Evolutionary conservation across 768 basidiomycete species (phyloP).

Genomic region (Russula griseocarnosa): DNA sequence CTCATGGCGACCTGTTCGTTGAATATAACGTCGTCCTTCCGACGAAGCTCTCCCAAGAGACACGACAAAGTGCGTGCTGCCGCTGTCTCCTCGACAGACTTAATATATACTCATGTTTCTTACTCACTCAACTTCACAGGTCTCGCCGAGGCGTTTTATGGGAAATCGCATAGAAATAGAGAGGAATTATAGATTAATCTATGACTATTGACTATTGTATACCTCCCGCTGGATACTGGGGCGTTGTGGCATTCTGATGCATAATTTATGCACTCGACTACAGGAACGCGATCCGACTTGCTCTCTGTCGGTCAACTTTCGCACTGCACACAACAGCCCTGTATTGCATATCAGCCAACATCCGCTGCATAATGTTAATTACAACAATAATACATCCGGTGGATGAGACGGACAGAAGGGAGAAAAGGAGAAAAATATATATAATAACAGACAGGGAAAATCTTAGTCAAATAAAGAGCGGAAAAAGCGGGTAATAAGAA

Average conservation of each 20-base stretch:
- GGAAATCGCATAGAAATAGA: conserved; percentile 25
- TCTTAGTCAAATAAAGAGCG: conserved; percentile 22
- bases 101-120: neutral
- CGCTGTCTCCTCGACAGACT: neutral
- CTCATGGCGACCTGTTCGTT: conserved; percentile 79
- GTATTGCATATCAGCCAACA: conserved; percentile 21
- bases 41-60: conserved; percentile 58
- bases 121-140: conserved; percentile 1
- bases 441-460: conserved; percentile 13
- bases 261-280: conserved; percentile 1
- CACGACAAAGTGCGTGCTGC: conserved; percentile 64
- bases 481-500: conserved; percentile 3
- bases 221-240: neutral
- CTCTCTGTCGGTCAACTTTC: neutral
- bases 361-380: conserved; percentile 26
- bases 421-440: neutral
- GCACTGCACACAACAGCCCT: conserved; percentile 23
- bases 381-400: conserved; percentile 30
- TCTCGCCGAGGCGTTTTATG: conserved; percentile 29
- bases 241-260: neutral
- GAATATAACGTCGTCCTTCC: conserved; percentile 95
- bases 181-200: conserved; percentile 28
- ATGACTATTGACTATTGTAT: conserved; percentile 24
- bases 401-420: conserved; percentile 19
- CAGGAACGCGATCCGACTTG: neutral